phyloP scores from a whole-genome alignment of 2,329 filamentous ascomycete species.

The Cryphonectria carpinicola region DNA sequence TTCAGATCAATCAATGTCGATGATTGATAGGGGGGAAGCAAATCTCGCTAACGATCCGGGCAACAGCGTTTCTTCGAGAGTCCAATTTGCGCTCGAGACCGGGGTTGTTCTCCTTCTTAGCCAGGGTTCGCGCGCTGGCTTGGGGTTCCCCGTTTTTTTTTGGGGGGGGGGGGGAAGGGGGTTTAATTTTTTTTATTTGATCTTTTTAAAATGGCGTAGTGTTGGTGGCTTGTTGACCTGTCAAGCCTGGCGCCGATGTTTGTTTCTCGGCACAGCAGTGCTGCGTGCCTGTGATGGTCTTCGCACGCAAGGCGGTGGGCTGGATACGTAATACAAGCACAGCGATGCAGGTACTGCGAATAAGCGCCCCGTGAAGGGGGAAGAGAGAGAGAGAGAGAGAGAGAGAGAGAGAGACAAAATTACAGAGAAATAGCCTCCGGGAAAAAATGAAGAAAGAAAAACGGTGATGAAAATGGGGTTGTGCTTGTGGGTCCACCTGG shows the following conservation, averaged over 20 bases:
- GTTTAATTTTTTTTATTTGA: neutral
- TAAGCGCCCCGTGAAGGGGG: neutral
- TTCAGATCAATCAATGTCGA: constrained; percentile 10
- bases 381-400: neutral
- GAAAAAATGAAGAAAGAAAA: constrained; percentile 12
- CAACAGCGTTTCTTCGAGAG: constrained; percentile 35
- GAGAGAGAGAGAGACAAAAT: neutral
- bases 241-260: constrained; percentile 6
- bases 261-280: neutral
- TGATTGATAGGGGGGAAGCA: constrained; percentile 39
- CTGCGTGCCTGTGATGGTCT: constrained; percentile 3
- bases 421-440: constrained; percentile 6
- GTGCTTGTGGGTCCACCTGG: constrained; percentile 18
- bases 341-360: neutral
- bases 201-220: constrained; percentile 19
- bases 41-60: constrained; percentile 48
- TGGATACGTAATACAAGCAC: neutral
- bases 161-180: too few species aligned
- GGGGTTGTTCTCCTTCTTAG: constrained; percentile 27
- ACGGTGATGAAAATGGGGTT: neutral
- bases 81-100: constrained; percentile 37
- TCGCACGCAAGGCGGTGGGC: constrained; percentile 12
- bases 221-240: constrained; percentile 8
- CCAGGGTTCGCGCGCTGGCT: neutral
- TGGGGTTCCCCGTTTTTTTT: constrained; percentile 10